Evolutionary conservation across 352 stramenopile species (phyloP).

Genomic region (Pythium sukuiense): DNA sequence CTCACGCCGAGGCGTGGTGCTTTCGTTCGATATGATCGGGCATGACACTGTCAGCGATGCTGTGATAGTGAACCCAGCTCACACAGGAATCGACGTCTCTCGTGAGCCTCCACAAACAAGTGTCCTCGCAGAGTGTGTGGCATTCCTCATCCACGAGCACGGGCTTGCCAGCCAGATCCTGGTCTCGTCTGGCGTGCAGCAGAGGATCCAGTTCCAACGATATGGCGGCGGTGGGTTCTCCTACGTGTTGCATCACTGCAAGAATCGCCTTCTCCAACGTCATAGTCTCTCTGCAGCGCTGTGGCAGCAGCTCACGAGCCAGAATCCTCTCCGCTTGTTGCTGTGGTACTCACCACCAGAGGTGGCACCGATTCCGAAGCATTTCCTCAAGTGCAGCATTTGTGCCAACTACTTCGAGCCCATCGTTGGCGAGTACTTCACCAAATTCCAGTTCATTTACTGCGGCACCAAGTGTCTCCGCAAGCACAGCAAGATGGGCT

Average conservation of each 20-base stretch:
- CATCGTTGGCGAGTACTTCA: conserved; percentile 86
- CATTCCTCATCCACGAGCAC: conserved; percentile 30
- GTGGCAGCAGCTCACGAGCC: conserved; percentile 43
- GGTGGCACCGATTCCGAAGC: conserved; percentile 57
- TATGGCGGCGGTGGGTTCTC: conserved; percentile 71
- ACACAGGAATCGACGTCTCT: not conserved
- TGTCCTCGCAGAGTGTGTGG: conserved; percentile 41
- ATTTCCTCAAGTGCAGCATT: conserved; percentile 77
- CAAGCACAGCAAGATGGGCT: conserved; percentile 64
- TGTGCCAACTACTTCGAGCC: conserved; percentile 75
- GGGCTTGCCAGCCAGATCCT: conserved; percentile 38
- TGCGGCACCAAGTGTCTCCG: conserved; percentile 83
- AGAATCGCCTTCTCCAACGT: conserved; percentile 31
- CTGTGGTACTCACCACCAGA: conserved; percentile 63
- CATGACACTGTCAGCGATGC: conserved; percentile 61
- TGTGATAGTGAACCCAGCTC: conserved; percentile 38
- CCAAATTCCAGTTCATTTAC: conserved; percentile 83
- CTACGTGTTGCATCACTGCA: conserved; percentile 58
- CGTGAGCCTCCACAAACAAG: conserved; percentile 46
- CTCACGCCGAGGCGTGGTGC: conserved; percentile 34
- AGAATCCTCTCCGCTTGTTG: conserved; percentile 51
- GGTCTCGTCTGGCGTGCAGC: conserved; percentile 61
- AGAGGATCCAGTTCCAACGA: conserved; percentile 67
- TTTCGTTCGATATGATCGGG: conserved; percentile 73
- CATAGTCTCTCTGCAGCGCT: conserved; percentile 37